Evolutionary conservation across 371 early-diverging fungal species (phyloP).

Genomic region (Haplosporangium sp.): DNA sequence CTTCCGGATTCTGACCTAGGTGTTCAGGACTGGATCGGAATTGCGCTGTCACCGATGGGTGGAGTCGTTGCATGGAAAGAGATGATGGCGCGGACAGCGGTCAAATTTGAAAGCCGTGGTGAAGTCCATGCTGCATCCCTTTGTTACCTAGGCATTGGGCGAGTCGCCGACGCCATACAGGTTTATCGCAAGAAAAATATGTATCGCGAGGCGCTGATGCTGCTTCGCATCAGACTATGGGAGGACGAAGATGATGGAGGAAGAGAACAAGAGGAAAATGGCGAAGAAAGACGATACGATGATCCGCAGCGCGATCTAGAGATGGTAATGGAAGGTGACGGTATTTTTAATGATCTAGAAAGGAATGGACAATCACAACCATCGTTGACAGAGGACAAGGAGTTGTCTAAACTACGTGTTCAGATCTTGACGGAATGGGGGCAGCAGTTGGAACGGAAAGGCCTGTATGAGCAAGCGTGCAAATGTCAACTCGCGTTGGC

Average conservation of each 20-base stretch:
- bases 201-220: slow-evolving; percentile 46
- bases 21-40: slow-evolving; percentile 49
- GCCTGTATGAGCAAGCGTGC: slow-evolving; percentile 43
- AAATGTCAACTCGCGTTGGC: slow-evolving; percentile 49
- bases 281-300: background rate
- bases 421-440: slow-evolving; percentile 52
- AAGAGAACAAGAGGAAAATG: background rate
- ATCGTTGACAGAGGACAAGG: background rate
- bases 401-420: slow-evolving; percentile 14
- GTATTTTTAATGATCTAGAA: background rate
- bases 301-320: background rate
- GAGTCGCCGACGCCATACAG: slow-evolving; percentile 42
- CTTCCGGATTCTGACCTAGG: slow-evolving; percentile 19
- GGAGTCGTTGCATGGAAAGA: slow-evolving; percentile 38
- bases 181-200: slow-evolving; percentile 25
- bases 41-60: slow-evolving; percentile 49
- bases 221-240: slow-evolving; percentile 44
- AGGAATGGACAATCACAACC: background rate
- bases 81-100: slow-evolving; percentile 42
- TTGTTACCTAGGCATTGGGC: slow-evolving; percentile 39
- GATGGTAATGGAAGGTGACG: background rate
- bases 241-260: slow-evolving; percentile 19
- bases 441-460: slow-evolving; percentile 21
- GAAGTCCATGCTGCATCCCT: slow-evolving; percentile 41
- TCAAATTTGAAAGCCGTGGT: slow-evolving; percentile 25